These are phyloP conservation scores for Globisporangium spiculum DNA, from an alignment of 352 stramenopile genomes.

Conservation along the genomic window DNA sequence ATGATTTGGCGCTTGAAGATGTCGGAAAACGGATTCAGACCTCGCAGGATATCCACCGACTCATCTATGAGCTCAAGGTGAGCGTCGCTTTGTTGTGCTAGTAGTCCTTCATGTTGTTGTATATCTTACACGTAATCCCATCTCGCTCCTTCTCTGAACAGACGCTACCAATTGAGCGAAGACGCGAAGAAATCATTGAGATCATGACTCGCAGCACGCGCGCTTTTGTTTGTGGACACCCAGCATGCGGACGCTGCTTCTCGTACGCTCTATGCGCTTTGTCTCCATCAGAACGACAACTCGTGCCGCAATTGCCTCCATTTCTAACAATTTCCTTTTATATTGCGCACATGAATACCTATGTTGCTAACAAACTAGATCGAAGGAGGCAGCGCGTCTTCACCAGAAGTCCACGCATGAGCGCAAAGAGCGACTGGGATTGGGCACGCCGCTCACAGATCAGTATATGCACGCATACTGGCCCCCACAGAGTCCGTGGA, in stretches of 20 bases:
- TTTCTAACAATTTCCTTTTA: not conserved
- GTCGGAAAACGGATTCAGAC: conserved; percentile 17
- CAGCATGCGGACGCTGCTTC: conserved; percentile 58
- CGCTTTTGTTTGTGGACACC: conserved; percentile 51
- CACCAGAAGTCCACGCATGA: conserved; percentile 47
- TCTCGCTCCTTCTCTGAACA: conserved; percentile 6
- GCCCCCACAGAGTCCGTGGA: conserved; percentile 48
- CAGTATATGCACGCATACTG: conserved; percentile 65
- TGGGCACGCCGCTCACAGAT: conserved; percentile 35
- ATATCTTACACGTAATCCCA: not conserved
- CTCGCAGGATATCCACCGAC: conserved; percentile 44
- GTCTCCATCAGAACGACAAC: too few species aligned
- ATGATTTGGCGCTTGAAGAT: conserved; percentile 13
- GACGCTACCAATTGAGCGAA: conserved; percentile 43
- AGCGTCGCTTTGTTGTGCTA: not conserved
- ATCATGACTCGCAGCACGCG: conserved; percentile 38
- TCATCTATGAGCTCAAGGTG: conserved; percentile 72
- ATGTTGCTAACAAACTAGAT: conserved; percentile 19
- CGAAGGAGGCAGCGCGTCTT: conserved; percentile 41
- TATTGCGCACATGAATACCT: not conserved
- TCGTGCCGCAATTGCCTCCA: not conserved
- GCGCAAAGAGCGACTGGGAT: conserved; percentile 35
- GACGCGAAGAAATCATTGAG: conserved; percentile 46
- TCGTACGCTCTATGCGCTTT: conserved; percentile 26
- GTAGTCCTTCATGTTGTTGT: not conserved